Conservation (phyloP, 2,329 filamentous ascomycete species). For the Claviceps quebecensis region DNA sequence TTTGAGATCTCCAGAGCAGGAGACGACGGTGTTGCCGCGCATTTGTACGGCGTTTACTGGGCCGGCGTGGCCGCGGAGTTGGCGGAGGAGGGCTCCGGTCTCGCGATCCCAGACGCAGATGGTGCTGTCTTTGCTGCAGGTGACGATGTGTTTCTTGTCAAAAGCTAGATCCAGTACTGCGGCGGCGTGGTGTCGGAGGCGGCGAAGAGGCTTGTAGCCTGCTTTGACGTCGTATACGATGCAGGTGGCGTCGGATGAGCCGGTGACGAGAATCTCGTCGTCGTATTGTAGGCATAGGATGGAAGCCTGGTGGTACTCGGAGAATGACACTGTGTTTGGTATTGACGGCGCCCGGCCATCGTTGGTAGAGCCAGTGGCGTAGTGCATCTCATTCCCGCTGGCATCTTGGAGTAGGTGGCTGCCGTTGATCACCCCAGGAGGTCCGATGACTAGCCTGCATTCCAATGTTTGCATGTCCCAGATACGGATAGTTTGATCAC, state of each 20-base stretch:
- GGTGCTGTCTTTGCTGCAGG: constrained; percentile 88
- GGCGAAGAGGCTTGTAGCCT: constrained; percentile 65
- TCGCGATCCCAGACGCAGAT: constrained; percentile 90
- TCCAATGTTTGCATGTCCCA: constrained; percentile 88
- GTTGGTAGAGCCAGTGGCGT: constrained; percentile 39
- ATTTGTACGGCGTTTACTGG: constrained; percentile 96
- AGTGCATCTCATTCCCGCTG: constrained; percentile 38
- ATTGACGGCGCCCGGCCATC: constrained; percentile 30
- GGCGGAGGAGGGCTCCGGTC: constrained; percentile 61
- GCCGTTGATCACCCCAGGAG: constrained; percentile 47
- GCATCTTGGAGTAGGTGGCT: constrained; percentile 36
- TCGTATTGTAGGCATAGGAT: constrained; percentile 95
- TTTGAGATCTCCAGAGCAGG: constrained; percentile 82
- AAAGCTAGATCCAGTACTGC: constrained; percentile 92
- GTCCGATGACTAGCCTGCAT: constrained; percentile 77
- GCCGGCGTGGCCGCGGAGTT: constrained; percentile 71
- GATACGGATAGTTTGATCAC: constrained; percentile 87
- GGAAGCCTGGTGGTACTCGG: constrained; percentile 70
- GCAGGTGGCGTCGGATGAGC: constrained; percentile 81
- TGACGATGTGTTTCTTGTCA: constrained; percentile 83
- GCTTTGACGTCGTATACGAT: constrained; percentile 79
- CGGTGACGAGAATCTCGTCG: constrained; percentile 81
- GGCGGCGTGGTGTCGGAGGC: constrained; percentile 65
- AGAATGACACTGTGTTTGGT: constrained; percentile 42
- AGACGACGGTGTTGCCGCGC: constrained; percentile 82